A percentile compares a stretch with the other conserved stretches of the same genome.
These are phyloP conservation scores for Clavispora carvajalis DNA, from an alignment of 805 yeast genomes.

Conservation along the genomic window DNA sequence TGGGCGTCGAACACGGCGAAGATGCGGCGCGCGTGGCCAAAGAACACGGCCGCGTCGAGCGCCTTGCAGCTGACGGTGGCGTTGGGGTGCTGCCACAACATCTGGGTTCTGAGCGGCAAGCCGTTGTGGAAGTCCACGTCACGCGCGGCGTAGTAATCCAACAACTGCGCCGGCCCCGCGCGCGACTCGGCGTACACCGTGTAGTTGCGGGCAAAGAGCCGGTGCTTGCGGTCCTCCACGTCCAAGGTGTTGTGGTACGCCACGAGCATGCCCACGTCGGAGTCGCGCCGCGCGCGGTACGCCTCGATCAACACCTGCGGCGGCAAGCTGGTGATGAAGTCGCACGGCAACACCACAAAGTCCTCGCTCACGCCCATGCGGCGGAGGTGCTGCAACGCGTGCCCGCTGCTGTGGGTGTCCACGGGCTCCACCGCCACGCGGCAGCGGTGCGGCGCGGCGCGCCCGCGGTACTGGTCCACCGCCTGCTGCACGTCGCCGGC, in stretches of 20 bases:
- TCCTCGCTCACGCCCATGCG: conserved; percentile 28
- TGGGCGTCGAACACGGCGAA: conserved; percentile 43
- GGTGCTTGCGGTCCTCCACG: conserved; percentile 65
- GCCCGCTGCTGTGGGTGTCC: conserved; percentile 49
- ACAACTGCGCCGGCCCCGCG: conserved; percentile 43
- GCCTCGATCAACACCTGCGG: conserved; percentile 85
- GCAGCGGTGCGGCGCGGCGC: conserved; percentile 22
- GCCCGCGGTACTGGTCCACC: conserved; percentile 42
- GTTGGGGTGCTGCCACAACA: conserved; percentile 85
- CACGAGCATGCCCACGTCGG: conserved; percentile 70
- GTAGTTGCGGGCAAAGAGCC: conserved; percentile 56
- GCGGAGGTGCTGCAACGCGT: conserved; percentile 45
- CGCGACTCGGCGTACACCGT: conserved; percentile 54
- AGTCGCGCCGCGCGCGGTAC: conserved; percentile 64
- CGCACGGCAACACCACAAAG: conserved; percentile 88
- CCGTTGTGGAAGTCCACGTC: conserved; percentile 68
- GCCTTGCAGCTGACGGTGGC: conserved; percentile 71
- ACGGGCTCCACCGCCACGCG: conserved; percentile 20
- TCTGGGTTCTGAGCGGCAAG: conserved; percentile 73
- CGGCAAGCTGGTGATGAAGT: conserved; percentile 86
- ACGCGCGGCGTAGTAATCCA: conserved; percentile 69
- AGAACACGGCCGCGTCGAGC: conserved; percentile 63
- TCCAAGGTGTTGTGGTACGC: conserved; percentile 72
- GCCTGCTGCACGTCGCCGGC: conserved; percentile 43
- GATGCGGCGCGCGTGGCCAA: conserved; percentile 41